phyloP scores from a whole-genome alignment of 78 protist genomes.

The Salpingoeca rosetta region DNA sequence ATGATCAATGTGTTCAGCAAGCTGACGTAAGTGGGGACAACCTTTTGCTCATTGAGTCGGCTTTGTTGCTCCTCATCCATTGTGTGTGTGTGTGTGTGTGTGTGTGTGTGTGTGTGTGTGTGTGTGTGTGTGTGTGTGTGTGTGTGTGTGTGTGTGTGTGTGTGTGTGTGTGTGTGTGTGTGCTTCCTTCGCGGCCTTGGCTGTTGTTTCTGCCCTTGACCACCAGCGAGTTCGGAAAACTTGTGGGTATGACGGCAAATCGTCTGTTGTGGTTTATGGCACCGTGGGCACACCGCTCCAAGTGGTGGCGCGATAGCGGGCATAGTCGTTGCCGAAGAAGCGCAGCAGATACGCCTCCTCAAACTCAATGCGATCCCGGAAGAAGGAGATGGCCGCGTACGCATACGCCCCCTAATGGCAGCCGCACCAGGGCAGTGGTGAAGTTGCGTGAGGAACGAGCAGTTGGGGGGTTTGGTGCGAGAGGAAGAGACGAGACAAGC shows the following conservation, averaged over 20 bases:
- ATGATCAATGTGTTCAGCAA: background rate
- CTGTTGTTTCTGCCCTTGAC: background rate
- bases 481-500: no score
- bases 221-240: no score
- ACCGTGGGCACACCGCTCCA: background rate
- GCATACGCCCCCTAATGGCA: no score
- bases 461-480: no score
- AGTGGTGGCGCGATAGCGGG: background rate
- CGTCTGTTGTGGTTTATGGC: background rate
- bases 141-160: no score
- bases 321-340: background rate
- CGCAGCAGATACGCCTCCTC: background rate
- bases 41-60: background rate
- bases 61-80: background rate
- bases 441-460: no score
- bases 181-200: background rate
- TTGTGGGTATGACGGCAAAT: background rate
- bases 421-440: no score
- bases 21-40: background rate
- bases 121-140: no score
- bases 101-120: no score
- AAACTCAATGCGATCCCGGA: slow-evolving; percentile 25
- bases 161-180: no score
- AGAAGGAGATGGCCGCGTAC: background rate
- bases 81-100: no score